These are phyloP conservation scores for Xanthoconium stramineum DNA, from an alignment of 768 basidiomycete species.

Conservation along the genomic window DNA sequence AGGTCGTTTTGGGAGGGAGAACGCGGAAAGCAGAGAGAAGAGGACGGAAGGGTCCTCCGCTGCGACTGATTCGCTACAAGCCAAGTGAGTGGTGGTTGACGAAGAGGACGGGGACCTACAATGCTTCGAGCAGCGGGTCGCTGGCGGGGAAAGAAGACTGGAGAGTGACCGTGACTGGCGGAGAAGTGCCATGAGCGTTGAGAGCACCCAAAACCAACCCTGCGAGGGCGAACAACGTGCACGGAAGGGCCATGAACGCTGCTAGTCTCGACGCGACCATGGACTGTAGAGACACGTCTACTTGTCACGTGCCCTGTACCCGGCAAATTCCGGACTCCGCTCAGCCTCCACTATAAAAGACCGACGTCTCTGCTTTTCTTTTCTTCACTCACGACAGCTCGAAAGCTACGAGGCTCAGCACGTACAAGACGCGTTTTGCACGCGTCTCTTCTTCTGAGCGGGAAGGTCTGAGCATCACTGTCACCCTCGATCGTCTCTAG, in stretches of 20 bases:
- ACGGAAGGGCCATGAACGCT: constrained; percentile 7
- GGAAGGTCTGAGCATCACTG: constrained; percentile 31
- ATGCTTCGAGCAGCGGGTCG: constrained; percentile 30
- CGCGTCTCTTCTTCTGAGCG: constrained; percentile 26
- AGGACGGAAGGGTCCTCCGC: constrained; percentile 70
- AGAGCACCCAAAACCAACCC: constrained; percentile 17
- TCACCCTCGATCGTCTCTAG: constrained; percentile 29
- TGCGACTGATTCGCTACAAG: constrained; percentile 74
- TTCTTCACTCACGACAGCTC: constrained; percentile 21
- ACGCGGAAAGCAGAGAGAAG: constrained; percentile 67
- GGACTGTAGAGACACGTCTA: constrained; percentile 8
- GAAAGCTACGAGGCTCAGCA: constrained; percentile 31
- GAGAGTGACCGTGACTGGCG: constrained; percentile 30
- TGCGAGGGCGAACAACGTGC: constrained; percentile 15
- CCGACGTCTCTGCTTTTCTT: not conserved
- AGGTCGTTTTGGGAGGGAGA: constrained; percentile 46
- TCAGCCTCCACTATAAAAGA: constrained; percentile 5
- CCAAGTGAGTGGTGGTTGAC: not conserved
- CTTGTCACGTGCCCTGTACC: constrained; percentile 15
- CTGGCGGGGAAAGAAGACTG: constrained; percentile 26
- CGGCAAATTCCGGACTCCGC: constrained; percentile 24
- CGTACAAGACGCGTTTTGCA: constrained; percentile 19
- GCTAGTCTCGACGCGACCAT: constrained; percentile 1
- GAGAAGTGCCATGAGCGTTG: constrained; percentile 21
- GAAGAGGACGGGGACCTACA: constrained; percentile 20